Conservation (phyloP, 1,284 basidiomycete genomes). For the Pseudozyma thailandica region DNA sequence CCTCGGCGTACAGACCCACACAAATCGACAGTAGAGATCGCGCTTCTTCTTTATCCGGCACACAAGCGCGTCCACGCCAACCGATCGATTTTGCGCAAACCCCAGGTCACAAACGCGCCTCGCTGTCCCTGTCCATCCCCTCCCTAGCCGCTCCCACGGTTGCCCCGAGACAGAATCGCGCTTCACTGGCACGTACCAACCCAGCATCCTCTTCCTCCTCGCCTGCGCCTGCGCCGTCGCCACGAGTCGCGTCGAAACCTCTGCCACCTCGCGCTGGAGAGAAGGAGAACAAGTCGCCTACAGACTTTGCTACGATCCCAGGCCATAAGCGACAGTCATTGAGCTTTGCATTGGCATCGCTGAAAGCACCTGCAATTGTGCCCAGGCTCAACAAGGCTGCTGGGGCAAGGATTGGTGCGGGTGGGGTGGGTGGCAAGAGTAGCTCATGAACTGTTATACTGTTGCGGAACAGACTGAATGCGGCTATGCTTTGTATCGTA, state of each 20-base stretch:
- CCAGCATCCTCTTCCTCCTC: not conserved
- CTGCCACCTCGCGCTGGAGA: not conserved
- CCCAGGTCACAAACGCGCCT: conserved; percentile 53
- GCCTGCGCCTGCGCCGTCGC: not conserved
- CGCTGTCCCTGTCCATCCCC: conserved; percentile 22
- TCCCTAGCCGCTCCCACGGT: conserved; percentile 41
- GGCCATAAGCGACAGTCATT: conserved; percentile 11
- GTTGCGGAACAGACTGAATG: too few species aligned
- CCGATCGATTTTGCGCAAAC: conserved; percentile 39
- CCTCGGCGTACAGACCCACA: conserved; percentile 1
- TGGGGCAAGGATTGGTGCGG: conserved; percentile 4
- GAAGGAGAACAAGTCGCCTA: not conserved
- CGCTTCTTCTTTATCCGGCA: not conserved
- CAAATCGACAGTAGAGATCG: not conserved
- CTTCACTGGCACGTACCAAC: conserved; percentile 19
- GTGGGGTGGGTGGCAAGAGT: not conserved
- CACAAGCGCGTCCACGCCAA: conserved; percentile 2
- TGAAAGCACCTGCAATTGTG: conserved; percentile 8
- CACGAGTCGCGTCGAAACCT: not conserved
- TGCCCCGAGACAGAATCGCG: conserved; percentile 38
- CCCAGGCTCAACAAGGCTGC: conserved; percentile 25
- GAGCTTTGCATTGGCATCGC: conserved; percentile 1
- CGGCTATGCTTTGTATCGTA: too few species aligned
- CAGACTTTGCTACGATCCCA: conserved; percentile 2
- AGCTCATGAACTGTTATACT: too few species aligned